Evolutionary conservation across 495 filamentous ascomycete species (phyloP).

Genomic region (Aspergillus hancockii): DNA sequence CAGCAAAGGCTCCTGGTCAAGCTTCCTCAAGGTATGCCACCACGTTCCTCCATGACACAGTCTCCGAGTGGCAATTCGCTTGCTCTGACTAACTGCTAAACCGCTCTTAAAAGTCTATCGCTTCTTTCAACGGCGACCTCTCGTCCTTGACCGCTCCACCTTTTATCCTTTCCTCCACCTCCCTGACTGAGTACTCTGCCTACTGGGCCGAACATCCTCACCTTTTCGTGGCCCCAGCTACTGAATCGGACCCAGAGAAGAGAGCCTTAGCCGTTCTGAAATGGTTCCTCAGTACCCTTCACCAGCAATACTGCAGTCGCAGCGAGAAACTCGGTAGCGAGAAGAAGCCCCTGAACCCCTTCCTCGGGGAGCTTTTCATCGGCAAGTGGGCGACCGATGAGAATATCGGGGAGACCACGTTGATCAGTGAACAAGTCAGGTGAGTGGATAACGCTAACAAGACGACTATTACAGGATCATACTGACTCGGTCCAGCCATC

Average conservation of each 20-base stretch:
- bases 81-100: slow-evolving; percentile 1
- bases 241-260: slow-evolving; percentile 78
- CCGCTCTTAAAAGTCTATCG: slow-evolving; percentile 72
- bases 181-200: slow-evolving; percentile 89
- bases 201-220: slow-evolving; percentile 96
- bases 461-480: not conserved
- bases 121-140: slow-evolving; percentile 95
- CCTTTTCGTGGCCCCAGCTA: slow-evolving; percentile 82
- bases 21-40: slow-evolving; percentile 51
- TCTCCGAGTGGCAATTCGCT: not conserved
- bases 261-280: slow-evolving; percentile 85
- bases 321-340: slow-evolving; percentile 91
- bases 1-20: slow-evolving; percentile 55
- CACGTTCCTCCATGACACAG: not conserved
- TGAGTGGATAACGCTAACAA: slow-evolving; percentile 31
- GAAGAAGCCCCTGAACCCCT: slow-evolving; percentile 95
- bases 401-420: slow-evolving; percentile 63
- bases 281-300: slow-evolving; percentile 96
- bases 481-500: slow-evolving; percentile 64
- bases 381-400: slow-evolving; percentile 81
- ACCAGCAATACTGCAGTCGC: slow-evolving; percentile 89
- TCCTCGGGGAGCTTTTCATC: slow-evolving; percentile 87
- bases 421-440: slow-evolving; percentile 84
- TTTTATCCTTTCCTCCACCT: slow-evolving; percentile 91
- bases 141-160: slow-evolving; percentile 91